Evolutionary conservation across 305 asterid genomes (phyloP), one percentile per base, ranked within the genome.

Genomic region (Fraxinus sp.): DNA sequence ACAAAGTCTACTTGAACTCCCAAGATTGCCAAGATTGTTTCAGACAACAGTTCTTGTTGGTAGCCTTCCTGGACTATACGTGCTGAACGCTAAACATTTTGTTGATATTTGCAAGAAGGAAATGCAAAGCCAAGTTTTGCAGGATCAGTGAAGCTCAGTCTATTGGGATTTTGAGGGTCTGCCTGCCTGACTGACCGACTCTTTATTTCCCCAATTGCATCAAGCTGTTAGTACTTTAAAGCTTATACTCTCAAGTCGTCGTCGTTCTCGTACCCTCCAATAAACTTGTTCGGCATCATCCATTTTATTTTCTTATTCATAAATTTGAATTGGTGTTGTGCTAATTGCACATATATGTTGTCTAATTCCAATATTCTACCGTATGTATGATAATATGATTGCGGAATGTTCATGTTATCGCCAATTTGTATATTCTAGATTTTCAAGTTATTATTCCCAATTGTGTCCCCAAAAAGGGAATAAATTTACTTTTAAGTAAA

Each of bases 41-140:
- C 88, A 78, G 74, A 62, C 91, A 4, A 77, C 79, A 4, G 59
- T 82, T 81, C 91, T 83, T 90, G 87, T 90, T 76, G 91, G 90
- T 22, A 89, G 88, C 77, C 90, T 91, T 18, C 20, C 20, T 14
- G 59, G 7, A 49, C 20, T 3, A 14, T 0, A 49, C 59, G 7
- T 49, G 20, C 59, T 0, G 59, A 49, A 49, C 18, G 0, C 30
- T 18, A 22, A 8, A 62, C 30, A 59, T 59, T 57, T 59, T 59
- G 70, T 59, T 20, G 70, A 18, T 59, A 62, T 62, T 8, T 62
- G 71, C 10, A 62, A 62, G 66, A 6, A 5, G 24, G 24, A 55
- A 16, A 55, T 55, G 64, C 24, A 55, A 55, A 18, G 66, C 66
- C 24, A 55, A n/a, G 66, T 55, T 55, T 16, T 52, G 24, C 64